Percentiles rank a stretch among this genome's conserved stretches.
phyloP scores from a whole-genome alignment of 139 green algal species.

The Chlamydomonas urium region DNA sequence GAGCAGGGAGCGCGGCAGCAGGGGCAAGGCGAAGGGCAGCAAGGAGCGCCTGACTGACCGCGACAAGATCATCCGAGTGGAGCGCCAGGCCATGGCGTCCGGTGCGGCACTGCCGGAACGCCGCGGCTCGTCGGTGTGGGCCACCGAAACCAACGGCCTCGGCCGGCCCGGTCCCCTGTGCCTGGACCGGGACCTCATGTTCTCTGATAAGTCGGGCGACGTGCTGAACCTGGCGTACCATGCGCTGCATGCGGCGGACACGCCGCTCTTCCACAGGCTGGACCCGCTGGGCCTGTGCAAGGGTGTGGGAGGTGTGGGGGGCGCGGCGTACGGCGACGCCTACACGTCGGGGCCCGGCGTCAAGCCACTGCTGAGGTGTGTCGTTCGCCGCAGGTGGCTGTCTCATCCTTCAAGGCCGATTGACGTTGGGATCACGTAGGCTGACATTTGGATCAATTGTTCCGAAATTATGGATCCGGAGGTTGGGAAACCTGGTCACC shows the following conservation, averaged over 20 bases:
- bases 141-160: not conserved
- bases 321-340: not conserved
- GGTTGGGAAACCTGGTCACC: too few species aligned
- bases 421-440: too few species aligned
- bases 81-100: constrained; percentile 14
- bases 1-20: constrained; percentile 8
- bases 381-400: too few species aligned
- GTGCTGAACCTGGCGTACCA: constrained; percentile 61
- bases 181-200: constrained; percentile 1
- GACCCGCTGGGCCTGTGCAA: constrained; percentile 46
- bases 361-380: too few species aligned
- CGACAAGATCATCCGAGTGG: constrained; percentile 23
- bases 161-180: not conserved
- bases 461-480: too few species aligned
- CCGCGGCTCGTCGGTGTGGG: not conserved
- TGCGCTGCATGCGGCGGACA: constrained; percentile 50
- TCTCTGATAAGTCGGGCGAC: constrained; percentile 50
- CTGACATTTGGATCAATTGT: too few species aligned
- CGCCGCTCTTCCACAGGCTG: constrained; percentile 48
- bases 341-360: not conserved
- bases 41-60: constrained; percentile 16
- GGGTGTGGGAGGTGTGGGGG: constrained; percentile 1
- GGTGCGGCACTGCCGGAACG: constrained; percentile 5
- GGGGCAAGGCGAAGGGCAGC: not conserved
- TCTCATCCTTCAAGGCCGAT: too few species aligned